Conservation (phyloP, 2,329 filamentous ascomycete species). For the Colletotrichum chlorophyti region DNA sequence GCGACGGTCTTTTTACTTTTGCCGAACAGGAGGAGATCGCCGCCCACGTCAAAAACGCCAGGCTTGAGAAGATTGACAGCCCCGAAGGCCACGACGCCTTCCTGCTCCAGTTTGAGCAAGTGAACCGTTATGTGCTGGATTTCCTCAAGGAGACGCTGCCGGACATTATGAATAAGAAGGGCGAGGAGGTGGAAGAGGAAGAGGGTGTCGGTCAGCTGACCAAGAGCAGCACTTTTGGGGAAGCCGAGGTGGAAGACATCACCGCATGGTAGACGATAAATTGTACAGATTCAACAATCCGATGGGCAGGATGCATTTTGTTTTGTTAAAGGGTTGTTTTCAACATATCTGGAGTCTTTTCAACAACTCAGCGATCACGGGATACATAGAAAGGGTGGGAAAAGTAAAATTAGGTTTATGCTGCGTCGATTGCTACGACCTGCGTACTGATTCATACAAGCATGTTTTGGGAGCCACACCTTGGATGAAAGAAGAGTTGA, state of each 20-base stretch:
- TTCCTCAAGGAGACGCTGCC: constrained; percentile 86
- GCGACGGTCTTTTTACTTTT: constrained; percentile 95
- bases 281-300: too few species aligned
- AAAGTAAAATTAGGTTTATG: not conserved
- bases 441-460: too few species aligned
- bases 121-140: constrained; percentile 83
- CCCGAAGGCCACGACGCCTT: constrained; percentile 97
- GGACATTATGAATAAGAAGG: constrained; percentile 80
- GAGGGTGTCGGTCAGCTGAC: constrained; percentile 68
- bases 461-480: too few species aligned
- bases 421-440: not conserved
- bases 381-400: constrained; percentile 17
- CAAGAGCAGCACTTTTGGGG: constrained; percentile 92
- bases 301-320: not conserved
- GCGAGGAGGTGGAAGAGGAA: constrained; percentile 50
- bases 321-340: not conserved
- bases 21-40: constrained; percentile 95
- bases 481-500: too few species aligned
- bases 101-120: constrained; percentile 94
- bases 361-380: constrained; percentile 25
- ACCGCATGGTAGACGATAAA: constrained; percentile 77
- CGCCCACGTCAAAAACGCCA: constrained; percentile 76
- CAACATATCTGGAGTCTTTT: constrained; percentile 23
- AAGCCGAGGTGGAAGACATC: constrained; percentile 95
- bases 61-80: constrained; percentile 86